Percentiles rank a stretch among this genome's conserved stretches.
These are phyloP conservation scores for Coniferiporia sulphurascens DNA, from an alignment of 1,284 basidiomycete species.

Conservation along the genomic window DNA sequence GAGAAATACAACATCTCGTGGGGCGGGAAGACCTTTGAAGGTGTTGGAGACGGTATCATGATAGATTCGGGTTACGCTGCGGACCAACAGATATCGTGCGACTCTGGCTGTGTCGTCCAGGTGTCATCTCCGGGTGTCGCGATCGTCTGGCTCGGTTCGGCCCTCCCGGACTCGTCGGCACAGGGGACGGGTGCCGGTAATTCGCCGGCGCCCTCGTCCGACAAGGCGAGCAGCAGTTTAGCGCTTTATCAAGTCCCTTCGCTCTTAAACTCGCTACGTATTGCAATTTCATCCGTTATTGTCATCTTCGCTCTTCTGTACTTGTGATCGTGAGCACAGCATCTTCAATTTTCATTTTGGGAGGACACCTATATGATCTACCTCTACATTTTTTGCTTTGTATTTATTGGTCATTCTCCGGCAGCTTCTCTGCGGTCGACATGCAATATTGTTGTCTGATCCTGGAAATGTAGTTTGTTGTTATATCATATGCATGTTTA, in stretches of 20 bases:
- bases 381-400: too few species aligned
- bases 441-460: too few species aligned
- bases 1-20: slow-evolving; percentile 58
- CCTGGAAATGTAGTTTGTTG: too few species aligned
- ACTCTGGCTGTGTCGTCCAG: slow-evolving; percentile 31
- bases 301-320: not conserved
- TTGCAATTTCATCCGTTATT: not conserved
- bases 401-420: too few species aligned
- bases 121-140: slow-evolving; percentile 43
- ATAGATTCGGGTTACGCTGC: slow-evolving; percentile 37
- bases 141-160: slow-evolving; percentile 30
- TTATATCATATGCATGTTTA: too few species aligned
- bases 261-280: not conserved
- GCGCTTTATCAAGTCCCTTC: not conserved
- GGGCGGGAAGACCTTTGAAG: slow-evolving; percentile 42
- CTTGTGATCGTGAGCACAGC: not conserved
- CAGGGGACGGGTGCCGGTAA: not conserved
- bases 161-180: too few species aligned
- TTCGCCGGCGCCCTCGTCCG: not conserved
- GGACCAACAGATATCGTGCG: slow-evolving; percentile 36
- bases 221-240: not conserved
- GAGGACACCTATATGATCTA: too few species aligned
- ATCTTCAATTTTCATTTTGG: too few species aligned
- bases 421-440: too few species aligned
- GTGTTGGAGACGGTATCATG: slow-evolving; percentile 33